phyloP scores from a whole-genome alignment of 2,329 filamentous ascomycete species.

The Alternaria sp. region DNA sequence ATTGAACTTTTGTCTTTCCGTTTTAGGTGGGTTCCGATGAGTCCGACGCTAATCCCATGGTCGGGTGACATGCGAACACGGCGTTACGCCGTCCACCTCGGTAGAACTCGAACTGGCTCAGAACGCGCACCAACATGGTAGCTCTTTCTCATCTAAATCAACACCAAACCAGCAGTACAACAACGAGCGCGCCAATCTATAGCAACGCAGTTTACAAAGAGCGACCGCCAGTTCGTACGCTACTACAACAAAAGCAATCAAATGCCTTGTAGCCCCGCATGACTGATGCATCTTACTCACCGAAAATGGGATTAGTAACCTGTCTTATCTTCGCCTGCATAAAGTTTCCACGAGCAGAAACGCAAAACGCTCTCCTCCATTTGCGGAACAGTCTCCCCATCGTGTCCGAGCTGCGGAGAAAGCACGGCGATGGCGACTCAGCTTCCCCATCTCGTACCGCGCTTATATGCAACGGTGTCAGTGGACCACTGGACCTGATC shows the following conservation, averaged over 20 bases:
- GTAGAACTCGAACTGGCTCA: slow-evolving; percentile 54
- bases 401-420: slow-evolving; percentile 1
- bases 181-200: slow-evolving; percentile 7
- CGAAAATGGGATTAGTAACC: slow-evolving; percentile 50
- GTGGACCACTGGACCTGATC: slow-evolving; percentile 9
- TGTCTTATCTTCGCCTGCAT: slow-evolving; percentile 56
- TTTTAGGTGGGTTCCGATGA: no score
- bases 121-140: slow-evolving; percentile 53
- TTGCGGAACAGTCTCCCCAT: slow-evolving; percentile 29
- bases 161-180: slow-evolving; percentile 17
- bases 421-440: not conserved
- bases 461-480: not conserved
- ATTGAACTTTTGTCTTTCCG: no score
- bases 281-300: slow-evolving; percentile 39
- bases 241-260: slow-evolving; percentile 8
- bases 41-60: no score
- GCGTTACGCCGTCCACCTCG: no score
- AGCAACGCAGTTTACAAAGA: not conserved
- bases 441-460: not conserved
- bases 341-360: slow-evolving; percentile 55
- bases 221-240: slow-evolving; percentile 37
- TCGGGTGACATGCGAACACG: no score
- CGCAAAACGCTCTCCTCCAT: slow-evolving; percentile 51
- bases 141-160: slow-evolving; percentile 50
- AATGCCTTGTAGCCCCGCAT: slow-evolving; percentile 41